These are phyloP conservation scores for Linnemannia elongata DNA, from an alignment of 192 early-diverging fungal genomes.

Conservation along the genomic window DNA sequence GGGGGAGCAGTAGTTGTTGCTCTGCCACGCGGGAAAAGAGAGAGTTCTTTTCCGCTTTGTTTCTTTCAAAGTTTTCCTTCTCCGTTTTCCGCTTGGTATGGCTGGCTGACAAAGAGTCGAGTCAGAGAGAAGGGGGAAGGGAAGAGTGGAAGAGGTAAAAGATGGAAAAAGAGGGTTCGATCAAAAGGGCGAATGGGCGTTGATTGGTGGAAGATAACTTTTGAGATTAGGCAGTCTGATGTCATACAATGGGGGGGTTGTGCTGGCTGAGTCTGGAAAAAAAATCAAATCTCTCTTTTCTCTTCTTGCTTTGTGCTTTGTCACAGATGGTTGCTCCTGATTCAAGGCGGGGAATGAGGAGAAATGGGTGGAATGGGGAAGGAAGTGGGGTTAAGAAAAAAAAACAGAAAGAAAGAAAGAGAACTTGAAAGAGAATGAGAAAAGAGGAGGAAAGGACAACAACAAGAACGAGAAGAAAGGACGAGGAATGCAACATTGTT, in stretches of 20 bases:
- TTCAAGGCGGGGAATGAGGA: neutral
- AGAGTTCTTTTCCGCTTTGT: neutral
- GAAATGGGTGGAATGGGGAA: neutral
- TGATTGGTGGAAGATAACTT: constrained; percentile 31
- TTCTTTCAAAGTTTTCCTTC: neutral
- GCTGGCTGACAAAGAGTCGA: neutral
- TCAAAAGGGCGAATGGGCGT: neutral
- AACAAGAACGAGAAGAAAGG: neutral
- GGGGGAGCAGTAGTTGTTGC: neutral
- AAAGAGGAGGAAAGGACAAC: neutral
- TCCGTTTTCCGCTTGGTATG: neutral
- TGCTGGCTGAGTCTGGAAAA: constrained; percentile 3
- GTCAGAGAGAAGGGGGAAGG: too few species aligned
- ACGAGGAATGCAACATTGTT: neutral
- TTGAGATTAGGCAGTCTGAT: constrained; percentile 17
- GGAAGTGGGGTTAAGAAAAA: neutral
- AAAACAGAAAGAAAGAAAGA: neutral
- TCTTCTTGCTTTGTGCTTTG: neutral
- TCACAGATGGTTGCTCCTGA: neutral
- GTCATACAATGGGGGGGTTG: neutral
- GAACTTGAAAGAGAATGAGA: neutral
- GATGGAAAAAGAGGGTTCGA: neutral
- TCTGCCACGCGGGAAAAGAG: neutral
- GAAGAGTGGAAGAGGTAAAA: neutral
- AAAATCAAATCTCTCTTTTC: neutral